phyloP scores from a whole-genome alignment of 257 asterid species.

The Fraxinus quadrangulata region DNA sequence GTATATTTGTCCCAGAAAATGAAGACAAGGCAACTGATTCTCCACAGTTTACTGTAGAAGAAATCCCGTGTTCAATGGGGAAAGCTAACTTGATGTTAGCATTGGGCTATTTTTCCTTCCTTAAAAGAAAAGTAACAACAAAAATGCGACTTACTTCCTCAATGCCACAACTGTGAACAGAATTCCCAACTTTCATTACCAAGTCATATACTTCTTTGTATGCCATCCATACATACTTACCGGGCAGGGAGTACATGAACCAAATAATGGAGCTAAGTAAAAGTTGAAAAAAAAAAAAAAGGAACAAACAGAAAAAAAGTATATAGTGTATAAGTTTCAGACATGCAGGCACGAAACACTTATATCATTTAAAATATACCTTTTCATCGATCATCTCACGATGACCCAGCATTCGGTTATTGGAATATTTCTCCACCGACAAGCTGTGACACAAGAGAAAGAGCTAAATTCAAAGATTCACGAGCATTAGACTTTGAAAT shows the following conservation, averaged over 20 bases:
- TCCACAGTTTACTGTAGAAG: neutral
- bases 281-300: neutral
- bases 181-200: constrained; percentile 76
- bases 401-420: constrained; percentile 84
- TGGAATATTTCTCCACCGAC: constrained; percentile 79
- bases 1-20: neutral
- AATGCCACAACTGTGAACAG: constrained; percentile 75
- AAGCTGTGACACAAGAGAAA: constrained; percentile 44
- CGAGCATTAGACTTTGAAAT: constrained; percentile 5
- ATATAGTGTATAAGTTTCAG: neutral
- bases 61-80: neutral
- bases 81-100: neutral
- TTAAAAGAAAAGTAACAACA: neutral
- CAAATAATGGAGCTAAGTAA: neutral
- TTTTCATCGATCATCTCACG: constrained; percentile 74
- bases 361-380: constrained; percentile 43
- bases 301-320: neutral
- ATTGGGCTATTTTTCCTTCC: neutral
- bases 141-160: constrained; percentile 55
- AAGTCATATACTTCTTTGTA: constrained; percentile 76
- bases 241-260: constrained; percentile 55
- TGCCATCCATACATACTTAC: constrained; percentile 79
- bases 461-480: constrained; percentile 10
- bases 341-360: constrained; percentile 23
- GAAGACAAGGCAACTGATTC: neutral